A percentile compares a stretch with the other conserved stretches of the same genome.
Evolutionary conservation across 139 green algal genomes (phyloP).

Genomic region (Medakamo hakoo): DNA sequence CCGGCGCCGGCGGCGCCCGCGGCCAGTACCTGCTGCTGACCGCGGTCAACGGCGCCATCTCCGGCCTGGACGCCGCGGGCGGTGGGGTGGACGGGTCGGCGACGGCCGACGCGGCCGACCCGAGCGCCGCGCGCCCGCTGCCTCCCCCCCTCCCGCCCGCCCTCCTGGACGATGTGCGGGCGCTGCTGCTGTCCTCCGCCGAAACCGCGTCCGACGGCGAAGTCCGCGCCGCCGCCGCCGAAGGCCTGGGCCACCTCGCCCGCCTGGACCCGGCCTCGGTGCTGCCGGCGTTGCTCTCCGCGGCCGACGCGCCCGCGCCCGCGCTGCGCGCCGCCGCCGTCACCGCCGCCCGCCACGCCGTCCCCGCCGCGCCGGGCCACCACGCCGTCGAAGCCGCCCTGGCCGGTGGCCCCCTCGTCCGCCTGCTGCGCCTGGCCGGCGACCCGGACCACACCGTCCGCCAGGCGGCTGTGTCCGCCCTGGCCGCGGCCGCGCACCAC

Average conservation of each 20-base stretch:
- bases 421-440: slow-evolving; percentile 51
- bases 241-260: slow-evolving; percentile 78
- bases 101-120: too few species aligned
- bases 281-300: slow-evolving; percentile 24
- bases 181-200: slow-evolving; percentile 50
- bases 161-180: too few species aligned
- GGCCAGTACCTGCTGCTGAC: too few species aligned
- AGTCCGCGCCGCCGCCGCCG: slow-evolving; percentile 73
- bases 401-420: slow-evolving; percentile 14
- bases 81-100: too few species aligned
- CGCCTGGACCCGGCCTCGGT: slow-evolving; percentile 39
- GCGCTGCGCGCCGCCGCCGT: slow-evolving; percentile 30
- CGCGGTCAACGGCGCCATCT: too few species aligned
- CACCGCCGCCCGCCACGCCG: slow-evolving; percentile 44
- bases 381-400: slow-evolving; percentile 53
- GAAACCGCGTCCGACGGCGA: slow-evolving; percentile 65
- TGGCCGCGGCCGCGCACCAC: slow-evolving; percentile 50
- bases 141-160: too few species aligned
- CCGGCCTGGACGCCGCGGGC: too few species aligned
- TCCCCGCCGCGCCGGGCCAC: slow-evolving; percentile 46
- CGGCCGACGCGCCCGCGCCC: background rate
- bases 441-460: slow-evolving; percentile 43
- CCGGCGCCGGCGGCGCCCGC: too few species aligned
- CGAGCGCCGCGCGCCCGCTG: too few species aligned
- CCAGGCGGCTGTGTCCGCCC: slow-evolving; percentile 53